Evolutionary conservation across 495 filamentous ascomycete species (phyloP).

Genomic region (Aspergillus diversus): DNA sequence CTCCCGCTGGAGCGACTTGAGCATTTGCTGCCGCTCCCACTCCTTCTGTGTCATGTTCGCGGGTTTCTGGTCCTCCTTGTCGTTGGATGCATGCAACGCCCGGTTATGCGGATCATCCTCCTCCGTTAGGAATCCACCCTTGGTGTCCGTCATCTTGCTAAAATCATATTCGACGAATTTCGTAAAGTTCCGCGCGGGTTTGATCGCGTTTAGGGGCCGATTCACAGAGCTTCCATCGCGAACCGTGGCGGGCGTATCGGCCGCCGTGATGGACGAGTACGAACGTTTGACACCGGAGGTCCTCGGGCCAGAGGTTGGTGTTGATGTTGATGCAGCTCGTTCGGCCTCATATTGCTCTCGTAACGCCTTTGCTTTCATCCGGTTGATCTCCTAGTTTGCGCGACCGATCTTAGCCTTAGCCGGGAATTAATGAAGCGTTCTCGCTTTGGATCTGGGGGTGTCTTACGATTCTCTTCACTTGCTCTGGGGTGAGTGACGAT

Average conservation of each 20-base stretch:
- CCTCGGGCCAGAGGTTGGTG: slow-evolving; percentile 26
- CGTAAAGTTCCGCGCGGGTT: slow-evolving; percentile 77
- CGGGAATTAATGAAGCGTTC: background rate
- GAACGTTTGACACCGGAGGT: slow-evolving; percentile 61
- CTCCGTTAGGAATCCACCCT: slow-evolving; percentile 85
- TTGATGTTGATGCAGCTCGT: slow-evolving; percentile 29
- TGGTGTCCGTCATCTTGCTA: slow-evolving; percentile 95
- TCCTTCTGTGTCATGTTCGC: slow-evolving; percentile 88
- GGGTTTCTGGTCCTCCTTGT: slow-evolving; percentile 67
- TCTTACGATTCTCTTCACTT: slow-evolving; percentile 69
- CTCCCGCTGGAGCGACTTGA: slow-evolving; percentile 67
- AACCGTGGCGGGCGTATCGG: slow-evolving; percentile 60
- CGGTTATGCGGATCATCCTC: slow-evolving; percentile 92
- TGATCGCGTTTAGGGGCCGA: slow-evolving; percentile 60
- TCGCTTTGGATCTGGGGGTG: background rate
- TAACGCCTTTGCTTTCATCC: slow-evolving; percentile 88
- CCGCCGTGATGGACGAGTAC: slow-evolving; percentile 63
- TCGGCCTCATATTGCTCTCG: slow-evolving; percentile 70
- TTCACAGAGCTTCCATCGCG: slow-evolving; percentile 63
- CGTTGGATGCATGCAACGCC: slow-evolving; percentile 61
- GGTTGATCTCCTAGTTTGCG: slow-evolving; percentile 76
- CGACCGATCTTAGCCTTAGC: slow-evolving; percentile 12
- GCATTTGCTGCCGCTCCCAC: slow-evolving; percentile 82
- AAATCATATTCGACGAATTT: slow-evolving; percentile 98
- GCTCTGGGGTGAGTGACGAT: slow-evolving; percentile 71